Evolutionary conservation across 2,329 filamentous ascomycete species (phyloP), one percentile per base, ranked within the genome.

Genomic region (Fusarium robinianum): DNA sequence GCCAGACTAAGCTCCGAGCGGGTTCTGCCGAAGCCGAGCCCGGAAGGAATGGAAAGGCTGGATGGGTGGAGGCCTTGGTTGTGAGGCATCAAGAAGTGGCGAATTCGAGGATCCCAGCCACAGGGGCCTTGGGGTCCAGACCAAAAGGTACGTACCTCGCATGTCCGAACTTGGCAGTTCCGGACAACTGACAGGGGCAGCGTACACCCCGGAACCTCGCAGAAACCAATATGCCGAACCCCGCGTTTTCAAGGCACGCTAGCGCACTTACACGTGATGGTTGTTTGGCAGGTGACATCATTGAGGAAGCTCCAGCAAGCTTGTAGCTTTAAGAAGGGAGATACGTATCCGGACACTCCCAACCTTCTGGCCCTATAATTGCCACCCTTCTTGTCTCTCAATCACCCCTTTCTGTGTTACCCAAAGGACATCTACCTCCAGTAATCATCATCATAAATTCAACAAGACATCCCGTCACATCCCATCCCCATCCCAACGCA

Each of bases 21-120:
- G 60, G 57, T 67, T 64, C 59, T 65, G 57, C 65, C 63, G 64
- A 63, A 64, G 62, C 65, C 65, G 66, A 62, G 45, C 46, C 45
- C 49, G 49, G 49, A 37, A 39, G 16, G 24, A 34, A 26, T 17
- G 37, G n/a, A n/a, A n/a, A n/a, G n/a, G n/a, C n/a, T n/a, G n/a
- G n/a, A n/a, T n/a, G n/a, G n/a, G 17, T 48, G 22, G n/a, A 1
- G 27, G 65, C 67, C 67, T 69, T 30, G 66, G 53, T 53, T 55
- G n/a, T 10, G 5, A 57, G 52, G 48, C 45, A 33, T 14, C 5
- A 6, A 25, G 7, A 5, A n/a, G n/a, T 35, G 7, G 12, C 30
- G 7, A 15, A 30, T 23, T n/a, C 7, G n/a, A 11, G 9, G n/a
- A 27, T 27, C 11, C n/a, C n/a, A n/a, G n/a, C n/a, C n/a, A n/a